These are phyloP conservation scores for Uromyces viciae-fabae DNA, from an alignment of 1,284 basidiomycete genomes.

Conservation along the genomic window DNA sequence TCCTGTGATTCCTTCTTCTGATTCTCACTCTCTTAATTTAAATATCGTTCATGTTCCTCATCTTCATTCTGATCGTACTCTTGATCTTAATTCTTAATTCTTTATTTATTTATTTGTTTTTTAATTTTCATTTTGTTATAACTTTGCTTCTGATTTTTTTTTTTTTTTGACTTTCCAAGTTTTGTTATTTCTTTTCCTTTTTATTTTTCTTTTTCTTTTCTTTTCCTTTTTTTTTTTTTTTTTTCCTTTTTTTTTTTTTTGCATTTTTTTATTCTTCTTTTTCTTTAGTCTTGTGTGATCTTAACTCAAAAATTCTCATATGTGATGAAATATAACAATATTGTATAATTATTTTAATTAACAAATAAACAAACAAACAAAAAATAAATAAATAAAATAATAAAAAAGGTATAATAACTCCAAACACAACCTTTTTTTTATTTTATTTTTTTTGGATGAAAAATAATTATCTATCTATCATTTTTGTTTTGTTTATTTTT, in stretches of 20 bases:
- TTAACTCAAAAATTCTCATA: too few species aligned
- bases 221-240: not conserved
- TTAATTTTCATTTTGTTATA: not conserved
- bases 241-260: not conserved
- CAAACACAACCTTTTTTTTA: too few species aligned
- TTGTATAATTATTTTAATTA: too few species aligned
- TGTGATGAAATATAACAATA: too few species aligned
- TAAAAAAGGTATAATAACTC: too few species aligned
- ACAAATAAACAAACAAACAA: too few species aligned
- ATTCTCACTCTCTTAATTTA: not conserved
- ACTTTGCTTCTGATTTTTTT: not conserved
- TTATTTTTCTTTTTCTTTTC: not conserved
- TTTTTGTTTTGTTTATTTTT: too few species aligned
- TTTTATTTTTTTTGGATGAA: too few species aligned
- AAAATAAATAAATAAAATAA: too few species aligned
- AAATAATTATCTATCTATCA: too few species aligned
- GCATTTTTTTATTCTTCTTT: too few species aligned
- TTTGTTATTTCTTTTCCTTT: not conserved
- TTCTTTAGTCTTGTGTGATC: too few species aligned
- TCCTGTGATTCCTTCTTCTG: not conserved
- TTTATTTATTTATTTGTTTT: not conserved
- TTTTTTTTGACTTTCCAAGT: not conserved
- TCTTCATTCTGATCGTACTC: not conserved
- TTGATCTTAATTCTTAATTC: not conserved
- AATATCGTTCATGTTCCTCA: not conserved